Evolutionary conservation across 2,329 filamentous ascomycete genomes (phyloP).

Genomic region (Colletotrichum salicis): DNA sequence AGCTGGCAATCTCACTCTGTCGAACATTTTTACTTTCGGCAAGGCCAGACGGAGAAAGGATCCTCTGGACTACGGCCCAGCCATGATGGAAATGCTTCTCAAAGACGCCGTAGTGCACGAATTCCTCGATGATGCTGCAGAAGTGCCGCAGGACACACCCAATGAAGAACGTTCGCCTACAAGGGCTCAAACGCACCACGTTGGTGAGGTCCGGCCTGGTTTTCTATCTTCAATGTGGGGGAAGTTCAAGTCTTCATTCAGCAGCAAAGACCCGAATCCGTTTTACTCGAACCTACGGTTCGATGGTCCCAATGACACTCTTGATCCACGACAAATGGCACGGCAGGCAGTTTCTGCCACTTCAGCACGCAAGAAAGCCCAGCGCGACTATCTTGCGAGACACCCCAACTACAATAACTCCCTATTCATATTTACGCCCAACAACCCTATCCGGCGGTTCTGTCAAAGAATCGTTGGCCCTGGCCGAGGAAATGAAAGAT

Average conservation of each 20-base stretch:
- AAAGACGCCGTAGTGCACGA: slow-evolving; percentile 96
- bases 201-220: slow-evolving; percentile 65
- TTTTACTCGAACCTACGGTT: slow-evolving; percentile 85
- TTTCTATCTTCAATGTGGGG: slow-evolving; percentile 70
- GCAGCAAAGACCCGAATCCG: slow-evolving; percentile 84
- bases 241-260: slow-evolving; percentile 65
- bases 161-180: slow-evolving; percentile 46
- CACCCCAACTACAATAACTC: slow-evolving; percentile 95
- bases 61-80: slow-evolving; percentile 89
- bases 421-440: slow-evolving; percentile 84
- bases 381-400: slow-evolving; percentile 87
- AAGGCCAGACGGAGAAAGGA: slow-evolving; percentile 74
- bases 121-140: slow-evolving; percentile 83
- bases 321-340: slow-evolving; percentile 89
- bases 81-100: slow-evolving; percentile 93
- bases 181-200: slow-evolving; percentile 45
- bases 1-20: slow-evolving; percentile 79
- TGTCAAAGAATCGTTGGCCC: slow-evolving; percentile 94
- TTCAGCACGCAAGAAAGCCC: slow-evolving; percentile 84
- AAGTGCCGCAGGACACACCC: slow-evolving; percentile 51
- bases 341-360: slow-evolving; percentile 88
- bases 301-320: slow-evolving; percentile 77
- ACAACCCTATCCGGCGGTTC: slow-evolving; percentile 80
- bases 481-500: slow-evolving; percentile 84
- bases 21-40: slow-evolving; percentile 74